Evolutionary conservation across 179 eudicot genomes (phyloP), one percentile per base, ranked within the genome.

Genomic region (Actinidia arguta): DNA sequence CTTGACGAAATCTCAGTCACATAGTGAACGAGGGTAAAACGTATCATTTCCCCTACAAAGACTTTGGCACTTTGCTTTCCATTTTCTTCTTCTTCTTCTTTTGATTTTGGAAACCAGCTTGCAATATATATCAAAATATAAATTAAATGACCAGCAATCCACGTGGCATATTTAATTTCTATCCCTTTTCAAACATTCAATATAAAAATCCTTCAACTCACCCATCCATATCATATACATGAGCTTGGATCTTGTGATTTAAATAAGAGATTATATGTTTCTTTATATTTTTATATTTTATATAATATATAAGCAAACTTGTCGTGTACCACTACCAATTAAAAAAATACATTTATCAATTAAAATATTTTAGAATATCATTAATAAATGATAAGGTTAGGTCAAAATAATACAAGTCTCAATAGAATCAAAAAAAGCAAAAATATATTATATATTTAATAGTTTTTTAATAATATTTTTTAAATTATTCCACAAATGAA

Each of bases 171-270:
- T 51, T 20, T 24, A 78, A 67, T 8, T 27, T 39, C 74, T 18
- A 12, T 50, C 64, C 63, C 56, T 68, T 64, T 68, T 16, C 5
- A 5, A 42, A 24, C 67, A 36, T 51, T 42, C 12, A 0, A 62
- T 24, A 17, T 31, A 61, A 72, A 20, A 61, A 64, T 66, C 17
- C 55, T 54, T 59, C 64, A 31, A 8, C 59, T 75, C 61, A 73
- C n/a, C n/a, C n/a, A n/a, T n/a, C n/a, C n/a, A n/a, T 8, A 36
- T 51, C 14, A 16, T 24, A 47, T 55, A 27, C 51, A 48, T 62
- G 50, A 48, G 64, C 63, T 83, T 81, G 84, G 84, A 83, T 86
- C 88, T 83, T 72, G 82, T 76, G 84, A 86, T 54, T 80, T 75
- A 83, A 70, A 55, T 51, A 76, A 25, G 54, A 79, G 18, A 82